A percentile compares a stretch with the other conserved stretches of the same genome.
Evolutionary conservation across 2,329 filamentous ascomycete genomes (phyloP).

Genomic region (Botryotinia convoluta): DNA sequence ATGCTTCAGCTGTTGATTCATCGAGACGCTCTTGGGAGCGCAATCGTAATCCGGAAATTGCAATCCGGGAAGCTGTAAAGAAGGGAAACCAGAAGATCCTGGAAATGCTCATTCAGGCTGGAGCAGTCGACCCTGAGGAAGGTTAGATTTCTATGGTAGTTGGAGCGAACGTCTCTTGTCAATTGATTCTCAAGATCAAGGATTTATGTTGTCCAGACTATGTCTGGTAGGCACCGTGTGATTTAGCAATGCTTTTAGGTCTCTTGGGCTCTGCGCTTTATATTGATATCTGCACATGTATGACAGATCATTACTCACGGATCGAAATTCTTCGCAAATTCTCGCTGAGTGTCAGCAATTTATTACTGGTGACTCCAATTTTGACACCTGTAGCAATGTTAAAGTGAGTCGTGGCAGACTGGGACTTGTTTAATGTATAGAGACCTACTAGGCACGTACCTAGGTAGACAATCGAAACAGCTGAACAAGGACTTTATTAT

Average conservation of each 20-base stretch:
- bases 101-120: conserved; percentile 10
- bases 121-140: accelerated
- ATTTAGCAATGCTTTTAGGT: neutral
- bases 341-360: accelerated
- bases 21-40: accelerated
- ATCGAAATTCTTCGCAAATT: no score
- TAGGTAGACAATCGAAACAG: neutral
- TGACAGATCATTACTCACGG: neutral
- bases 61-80: conserved; percentile 17
- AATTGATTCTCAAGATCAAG: neutral
- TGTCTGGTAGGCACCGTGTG: accelerated
- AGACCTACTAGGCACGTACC: neutral
- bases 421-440: neutral
- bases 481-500: neutral
- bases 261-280: neutral
- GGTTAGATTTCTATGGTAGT: neutral
- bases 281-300: neutral
- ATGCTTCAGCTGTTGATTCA: neutral
- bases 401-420: neutral
- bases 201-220: accelerated
- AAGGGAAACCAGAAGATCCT: conserved; percentile 17
- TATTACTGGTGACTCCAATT: neutral
- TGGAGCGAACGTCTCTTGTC: accelerated
- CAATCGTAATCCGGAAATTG: neutral
- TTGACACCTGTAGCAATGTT: neutral